Evolutionary conservation across 2,329 filamentous ascomycete genomes (phyloP), one percentile per base, ranked within the genome.

Genomic region (Sporothrix brasiliensis): DNA sequence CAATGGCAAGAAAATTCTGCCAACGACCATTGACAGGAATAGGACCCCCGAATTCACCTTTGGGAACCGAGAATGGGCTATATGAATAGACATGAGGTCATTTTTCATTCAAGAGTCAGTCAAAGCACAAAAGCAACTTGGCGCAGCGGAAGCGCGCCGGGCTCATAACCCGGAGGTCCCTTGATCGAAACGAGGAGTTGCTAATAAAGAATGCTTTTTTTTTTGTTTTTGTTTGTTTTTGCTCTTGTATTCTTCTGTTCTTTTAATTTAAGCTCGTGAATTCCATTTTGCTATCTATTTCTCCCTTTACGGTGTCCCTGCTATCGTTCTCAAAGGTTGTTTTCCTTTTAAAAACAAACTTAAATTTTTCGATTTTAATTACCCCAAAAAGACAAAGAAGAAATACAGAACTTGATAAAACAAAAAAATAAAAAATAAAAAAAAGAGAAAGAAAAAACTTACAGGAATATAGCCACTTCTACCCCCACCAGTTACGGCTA

Each of bases 101-200:
- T 27, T 54, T 21, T 9, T 27, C 6, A 24, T 21, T 24, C 54
- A 70, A 41, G 34, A 54, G 34, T 50, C 61, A 10, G 6, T 14
- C 24, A 50, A 68, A 56, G 49, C 66, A 63, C 39, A 68, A 63
- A 60, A 72, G 70, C 70, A 72, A 72, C 67, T 72, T 72, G 70
- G 70, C 70, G 70, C 70, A 72, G 70, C 63, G 70, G 70, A 72
- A 72, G 70, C 70, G 70, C 70, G 70, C 70, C 70, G 70, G 70
- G 70, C 70, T 72, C 70, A 72, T 72, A 72, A 72, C 70, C 70
- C 70, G 70, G 70, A 72, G 70, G 70, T 72, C 70, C 70, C 70
- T 72, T 69, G 70, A 72, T 72, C 70, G 70, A 72, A 72, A 72
- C 70, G 67, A 72, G 70, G 70, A 72, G 67, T 72, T 72, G 70